Evolutionary conservation across 2,329 filamentous ascomycete species (phyloP), one percentile per base, ranked within the genome.

Genomic region (Keithomyces neogunnii): DNA sequence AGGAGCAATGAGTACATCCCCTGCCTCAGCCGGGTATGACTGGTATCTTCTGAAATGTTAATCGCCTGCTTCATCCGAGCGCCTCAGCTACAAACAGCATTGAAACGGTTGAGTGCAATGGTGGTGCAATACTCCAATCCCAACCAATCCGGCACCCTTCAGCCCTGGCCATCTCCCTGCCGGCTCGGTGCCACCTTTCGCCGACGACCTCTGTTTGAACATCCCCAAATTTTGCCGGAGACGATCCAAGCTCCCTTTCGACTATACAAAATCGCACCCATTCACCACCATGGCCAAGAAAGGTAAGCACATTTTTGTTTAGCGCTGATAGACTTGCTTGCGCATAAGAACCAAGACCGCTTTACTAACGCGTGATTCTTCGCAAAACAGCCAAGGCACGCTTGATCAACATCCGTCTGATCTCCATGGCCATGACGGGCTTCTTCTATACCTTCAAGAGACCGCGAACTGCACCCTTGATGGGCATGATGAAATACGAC

Each of bases 401-500:
- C 69, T 86, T 92, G 59, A 85, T 99, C 67, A 82, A 88, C 66
- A 92, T 96, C 69, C 91, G 93, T 68, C 86, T 99, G 60, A 77
- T 99, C 69, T 96, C 90, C 57, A 99, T 99, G 93, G 93, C 93
- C 68, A 86, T 96, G 86, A 99, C 93, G 30, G 93, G 93, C 64
- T 99, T 90, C 80, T 99, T 92, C 78, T 91, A 92, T 71, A 95
- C 89, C 50, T 84, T 95, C 70, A 79, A 86, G 60, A 85, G 95
- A 53, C 91, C 90, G 10, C 85, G 93, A 60, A 80, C 81, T 32
- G 79, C 90, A 56, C 78, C 86, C 44, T 91, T 95, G 51, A 81
- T 99, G 72, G 95, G 90, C 74, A 93, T 99, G 89, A 76, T 99
- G 62, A 99, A 99, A 77, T 99, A 99, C 72, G 93, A 99, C 67